Evolutionary conservation across 371 early-diverging fungal genomes (phyloP).

Genomic region (Mucor lusitanicus): DNA sequence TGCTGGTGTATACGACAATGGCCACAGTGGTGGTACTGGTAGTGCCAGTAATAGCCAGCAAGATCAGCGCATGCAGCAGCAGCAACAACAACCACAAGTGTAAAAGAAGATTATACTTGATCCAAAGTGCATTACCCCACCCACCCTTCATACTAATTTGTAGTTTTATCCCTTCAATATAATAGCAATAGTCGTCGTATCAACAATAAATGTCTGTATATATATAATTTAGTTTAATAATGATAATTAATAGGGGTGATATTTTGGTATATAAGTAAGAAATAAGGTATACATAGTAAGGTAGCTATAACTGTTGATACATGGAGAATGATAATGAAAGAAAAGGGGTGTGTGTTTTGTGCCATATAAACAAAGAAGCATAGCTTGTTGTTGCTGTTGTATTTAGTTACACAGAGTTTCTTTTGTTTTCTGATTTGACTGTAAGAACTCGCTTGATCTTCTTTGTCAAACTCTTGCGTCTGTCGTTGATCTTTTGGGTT

Average conservation of each 20-base stretch:
- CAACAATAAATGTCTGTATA: not conserved
- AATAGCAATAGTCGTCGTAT: not conserved
- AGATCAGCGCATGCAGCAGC: not conserved
- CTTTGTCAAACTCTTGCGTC: conserved; percentile 23
- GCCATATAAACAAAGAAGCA: conserved; percentile 2
- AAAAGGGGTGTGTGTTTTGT: not conserved
- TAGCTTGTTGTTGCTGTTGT: not conserved
- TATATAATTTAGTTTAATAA: not conserved
- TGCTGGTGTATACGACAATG: not conserved
- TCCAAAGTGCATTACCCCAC: not conserved
- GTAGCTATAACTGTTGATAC: not conserved
- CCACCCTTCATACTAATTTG: not conserved
- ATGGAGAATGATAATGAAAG: not conserved
- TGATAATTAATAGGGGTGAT: not conserved
- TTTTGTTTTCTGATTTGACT: conserved; percentile 15
- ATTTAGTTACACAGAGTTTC: conserved; percentile 10
- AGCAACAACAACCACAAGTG: not conserved
- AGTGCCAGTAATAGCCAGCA: not conserved
- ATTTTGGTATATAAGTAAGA: not conserved
- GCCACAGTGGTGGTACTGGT: not conserved
- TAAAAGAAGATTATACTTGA: not conserved
- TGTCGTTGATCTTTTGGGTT: conserved; percentile 25
- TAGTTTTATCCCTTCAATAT: not conserved
- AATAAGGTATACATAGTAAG: not conserved
- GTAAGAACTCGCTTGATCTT: conserved; percentile 21